Conservation (phyloP, 805 yeast genomes). For the Sugiyamaella qingdaonensis region DNA sequence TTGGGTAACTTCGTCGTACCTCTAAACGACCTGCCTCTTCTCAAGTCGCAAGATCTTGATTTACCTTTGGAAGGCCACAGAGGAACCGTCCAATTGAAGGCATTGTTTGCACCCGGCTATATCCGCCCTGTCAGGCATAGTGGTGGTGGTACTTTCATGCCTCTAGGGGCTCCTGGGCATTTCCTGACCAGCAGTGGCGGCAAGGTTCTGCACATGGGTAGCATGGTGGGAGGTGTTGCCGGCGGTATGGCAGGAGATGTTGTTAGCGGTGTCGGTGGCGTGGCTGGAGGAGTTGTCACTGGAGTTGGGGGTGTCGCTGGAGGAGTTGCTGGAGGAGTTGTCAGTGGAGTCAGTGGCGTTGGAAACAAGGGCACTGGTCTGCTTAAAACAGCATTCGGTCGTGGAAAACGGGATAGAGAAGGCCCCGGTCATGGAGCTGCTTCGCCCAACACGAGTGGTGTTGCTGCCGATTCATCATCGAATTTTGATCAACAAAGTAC, state of each 20-base stretch:
- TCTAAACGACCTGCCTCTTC: constrained; percentile 59
- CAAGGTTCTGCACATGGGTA: constrained; percentile 40
- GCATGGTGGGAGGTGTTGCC: constrained; percentile 41
- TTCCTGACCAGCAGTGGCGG: constrained; percentile 38
- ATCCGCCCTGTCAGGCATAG: constrained; percentile 30
- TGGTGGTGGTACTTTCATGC: constrained; percentile 30
- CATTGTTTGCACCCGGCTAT: constrained; percentile 68
- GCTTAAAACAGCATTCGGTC: constrained; percentile 39
- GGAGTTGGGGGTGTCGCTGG: constrained; percentile 43
- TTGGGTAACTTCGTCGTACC: constrained; percentile 63
- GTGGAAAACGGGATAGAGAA: constrained; percentile 31
- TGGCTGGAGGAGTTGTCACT: constrained; percentile 26
- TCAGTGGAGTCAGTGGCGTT: constrained; percentile 37
- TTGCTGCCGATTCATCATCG: constrained; percentile 14
- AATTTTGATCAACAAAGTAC: constrained; percentile 16
- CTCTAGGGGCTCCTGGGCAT: constrained; percentile 35
- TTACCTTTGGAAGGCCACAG: constrained; percentile 50
- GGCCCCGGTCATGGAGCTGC: constrained; percentile 35
- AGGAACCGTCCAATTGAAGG: constrained; percentile 59
- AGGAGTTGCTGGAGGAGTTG: constrained; percentile 38
- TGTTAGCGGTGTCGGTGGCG: constrained; percentile 38
- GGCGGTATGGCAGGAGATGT: constrained; percentile 42
- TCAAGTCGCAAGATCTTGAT: constrained; percentile 46
- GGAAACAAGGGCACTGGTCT: constrained; percentile 20
- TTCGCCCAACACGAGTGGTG: constrained; percentile 34